Conservation (phyloP, 2,329 filamentous ascomycete species). For the Lecanicillium sp. region DNA sequence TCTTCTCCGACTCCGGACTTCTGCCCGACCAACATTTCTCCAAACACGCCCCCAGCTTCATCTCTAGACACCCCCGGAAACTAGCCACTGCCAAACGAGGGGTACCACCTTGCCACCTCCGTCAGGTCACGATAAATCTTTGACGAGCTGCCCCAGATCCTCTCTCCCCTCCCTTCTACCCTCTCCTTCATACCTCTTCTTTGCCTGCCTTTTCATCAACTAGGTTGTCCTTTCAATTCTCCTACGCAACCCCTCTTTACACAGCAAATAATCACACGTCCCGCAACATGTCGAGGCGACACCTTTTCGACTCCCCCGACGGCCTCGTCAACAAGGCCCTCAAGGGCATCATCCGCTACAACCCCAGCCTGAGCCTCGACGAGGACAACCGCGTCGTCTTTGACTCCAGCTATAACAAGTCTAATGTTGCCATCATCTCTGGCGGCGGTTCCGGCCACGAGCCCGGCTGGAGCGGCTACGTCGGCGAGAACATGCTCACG, state of each 20-base stretch:
- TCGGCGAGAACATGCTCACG: slow-evolving; percentile 55
- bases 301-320: slow-evolving; percentile 47
- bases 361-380: slow-evolving; percentile 44
- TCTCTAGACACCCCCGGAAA: neutral
- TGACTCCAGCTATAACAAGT: slow-evolving; percentile 37
- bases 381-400: slow-evolving; percentile 46
- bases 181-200: neutral
- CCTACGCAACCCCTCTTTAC: slow-evolving; percentile 8
- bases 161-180: slow-evolving; percentile 4
- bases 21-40: slow-evolving; percentile 1
- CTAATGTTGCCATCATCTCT: slow-evolving; percentile 45
- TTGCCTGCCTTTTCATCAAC: neutral
- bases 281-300: slow-evolving; percentile 44
- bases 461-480: slow-evolving; percentile 59
- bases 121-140: slow-evolving; percentile 7
- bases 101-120: neutral
- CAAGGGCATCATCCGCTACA: slow-evolving; percentile 47
- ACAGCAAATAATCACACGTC: slow-evolving; percentile 2
- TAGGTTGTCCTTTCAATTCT: slow-evolving; percentile 3
- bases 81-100: neutral
- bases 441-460: slow-evolving; percentile 55
- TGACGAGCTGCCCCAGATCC: neutral
- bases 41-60: neutral
- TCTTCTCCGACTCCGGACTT: slow-evolving; percentile 7
- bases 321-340: slow-evolving; percentile 49